A percentile compares a stretch with the other conserved stretches of the same genome.
These are phyloP conservation scores for Ophiostoma pallidulum DNA, from an alignment of 2,329 filamentous ascomycete species.

Conservation along the genomic window DNA sequence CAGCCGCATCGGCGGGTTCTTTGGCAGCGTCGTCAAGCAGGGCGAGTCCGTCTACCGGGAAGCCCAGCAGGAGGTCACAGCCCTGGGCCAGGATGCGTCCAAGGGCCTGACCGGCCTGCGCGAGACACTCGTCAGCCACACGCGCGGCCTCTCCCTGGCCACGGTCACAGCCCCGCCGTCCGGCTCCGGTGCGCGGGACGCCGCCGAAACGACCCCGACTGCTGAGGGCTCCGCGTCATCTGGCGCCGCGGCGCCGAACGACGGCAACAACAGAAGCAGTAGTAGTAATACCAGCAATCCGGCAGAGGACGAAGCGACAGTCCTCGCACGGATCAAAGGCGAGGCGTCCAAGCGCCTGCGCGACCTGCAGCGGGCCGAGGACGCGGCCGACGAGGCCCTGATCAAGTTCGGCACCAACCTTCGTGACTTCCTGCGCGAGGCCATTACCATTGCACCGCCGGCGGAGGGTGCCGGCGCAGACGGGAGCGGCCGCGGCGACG, in stretches of 20 bases:
- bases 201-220: slow-evolving; percentile 34
- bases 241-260: neutral
- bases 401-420: slow-evolving; percentile 86
- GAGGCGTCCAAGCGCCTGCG: slow-evolving; percentile 78
- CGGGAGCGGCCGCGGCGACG: neutral
- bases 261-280: neutral
- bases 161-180: slow-evolving; percentile 27
- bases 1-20: slow-evolving; percentile 74
- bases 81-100: slow-evolving; percentile 69
- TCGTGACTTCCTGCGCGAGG: slow-evolving; percentile 80
- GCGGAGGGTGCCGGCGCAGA: slow-evolving; percentile 38
- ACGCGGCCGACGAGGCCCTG: slow-evolving; percentile 91
- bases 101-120: slow-evolving; percentile 67
- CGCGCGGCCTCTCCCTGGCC: slow-evolving; percentile 61
- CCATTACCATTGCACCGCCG: slow-evolving; percentile 77
- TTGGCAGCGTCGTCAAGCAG: slow-evolving; percentile 90
- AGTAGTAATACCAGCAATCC: neutral
- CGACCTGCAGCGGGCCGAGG: slow-evolving; percentile 84
- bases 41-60: slow-evolving; percentile 77
- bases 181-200: slow-evolving; percentile 9
- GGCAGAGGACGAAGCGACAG: slow-evolving; percentile 39
- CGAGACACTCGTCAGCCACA: slow-evolving; percentile 60
- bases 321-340: slow-evolving; percentile 64
- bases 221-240: slow-evolving; percentile 20
- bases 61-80: slow-evolving; percentile 73